A percentile compares a stretch with the other conserved stretches of the same genome.
Evolutionary conservation across 2,329 filamentous ascomycete species (phyloP).

Genomic region (Aspergillus sp.): DNA sequence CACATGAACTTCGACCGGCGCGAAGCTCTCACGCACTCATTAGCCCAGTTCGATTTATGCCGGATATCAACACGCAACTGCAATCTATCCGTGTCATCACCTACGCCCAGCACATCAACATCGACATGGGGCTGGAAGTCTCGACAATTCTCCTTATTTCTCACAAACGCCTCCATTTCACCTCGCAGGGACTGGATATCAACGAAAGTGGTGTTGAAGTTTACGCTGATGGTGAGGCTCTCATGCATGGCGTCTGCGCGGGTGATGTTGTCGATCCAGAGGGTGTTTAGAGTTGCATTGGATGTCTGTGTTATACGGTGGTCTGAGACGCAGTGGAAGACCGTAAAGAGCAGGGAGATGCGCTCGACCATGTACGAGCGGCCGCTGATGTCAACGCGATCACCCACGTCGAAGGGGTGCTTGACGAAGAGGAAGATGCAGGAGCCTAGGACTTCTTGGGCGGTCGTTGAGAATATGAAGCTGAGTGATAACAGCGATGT

Average conservation of each 20-base stretch:
- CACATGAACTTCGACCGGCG: conserved; percentile 96
- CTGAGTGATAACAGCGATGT: conserved; percentile 91
- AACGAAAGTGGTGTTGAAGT: conserved; percentile 80
- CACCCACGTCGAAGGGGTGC: conserved; percentile 93
- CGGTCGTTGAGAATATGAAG: conserved; percentile 88
- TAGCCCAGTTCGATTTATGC: conserved; percentile 90
- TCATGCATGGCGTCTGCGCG: conserved; percentile 90
- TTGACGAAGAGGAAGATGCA: conserved; percentile 99
- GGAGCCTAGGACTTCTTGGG: conserved; percentile 92
- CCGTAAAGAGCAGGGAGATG: conserved; percentile 87
- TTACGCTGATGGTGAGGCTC: conserved; percentile 69
- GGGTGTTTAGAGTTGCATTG: conserved; percentile 82
- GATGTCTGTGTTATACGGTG: conserved; percentile 77
- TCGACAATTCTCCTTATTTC: conserved; percentile 72
- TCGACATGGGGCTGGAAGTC: conserved; percentile 84
- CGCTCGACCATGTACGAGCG: conserved; percentile 77
- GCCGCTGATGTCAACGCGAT: conserved; percentile 72
- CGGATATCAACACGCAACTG: conserved; percentile 74
- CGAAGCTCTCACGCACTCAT: conserved; percentile 72
- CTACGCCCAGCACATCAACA: conserved; percentile 70
- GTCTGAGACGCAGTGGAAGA: conserved; percentile 77
- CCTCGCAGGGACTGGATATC: conserved; percentile 77
- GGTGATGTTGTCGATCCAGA: conserved; percentile 94
- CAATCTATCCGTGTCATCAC: conserved; percentile 81
- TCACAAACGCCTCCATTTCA: conserved; percentile 82